These are phyloP conservation scores for Calocera viscosa DNA, from an alignment of 768 basidiomycete genomes.

Conservation along the genomic window DNA sequence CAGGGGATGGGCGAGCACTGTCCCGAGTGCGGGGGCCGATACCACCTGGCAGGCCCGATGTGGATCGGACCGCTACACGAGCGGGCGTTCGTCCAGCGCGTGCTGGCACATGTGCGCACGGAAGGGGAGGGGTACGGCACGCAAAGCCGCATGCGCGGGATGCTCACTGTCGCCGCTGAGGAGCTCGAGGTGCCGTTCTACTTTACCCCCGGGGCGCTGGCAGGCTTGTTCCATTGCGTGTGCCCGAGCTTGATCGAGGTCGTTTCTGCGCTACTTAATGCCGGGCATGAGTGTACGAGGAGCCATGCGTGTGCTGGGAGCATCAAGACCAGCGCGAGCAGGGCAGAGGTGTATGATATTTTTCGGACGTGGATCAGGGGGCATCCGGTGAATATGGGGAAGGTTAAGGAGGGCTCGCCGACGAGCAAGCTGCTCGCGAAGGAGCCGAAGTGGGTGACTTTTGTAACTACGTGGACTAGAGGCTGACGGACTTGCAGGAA, in stretches of 20 bases:
- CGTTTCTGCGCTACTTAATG: slow-evolving; percentile 80
- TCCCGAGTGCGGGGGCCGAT: slow-evolving; percentile 59
- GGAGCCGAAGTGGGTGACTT: slow-evolving; percentile 44
- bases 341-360: slow-evolving; percentile 62
- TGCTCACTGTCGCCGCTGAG: slow-evolving; percentile 64
- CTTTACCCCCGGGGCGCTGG: slow-evolving; percentile 70
- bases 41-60: slow-evolving; percentile 85
- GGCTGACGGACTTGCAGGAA: slow-evolving; percentile 30
- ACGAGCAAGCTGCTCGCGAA: slow-evolving; percentile 54
- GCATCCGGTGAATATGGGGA: slow-evolving; percentile 74
- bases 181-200: slow-evolving; percentile 74
- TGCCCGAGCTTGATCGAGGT: slow-evolving; percentile 65
- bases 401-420: slow-evolving; percentile 63
- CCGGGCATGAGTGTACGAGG: slow-evolving; percentile 70
- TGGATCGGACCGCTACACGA: slow-evolving; percentile 88
- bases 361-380: slow-evolving; percentile 72
- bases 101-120: slow-evolving; percentile 49
- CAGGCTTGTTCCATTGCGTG: slow-evolving; percentile 68
- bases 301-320: slow-evolving; percentile 86
- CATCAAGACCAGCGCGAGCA: slow-evolving; percentile 74
- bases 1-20: slow-evolving; percentile 38
- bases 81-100: slow-evolving; percentile 53
- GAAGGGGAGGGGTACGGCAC: slow-evolving; percentile 59
- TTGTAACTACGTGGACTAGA: background rate
- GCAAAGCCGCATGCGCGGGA: slow-evolving; percentile 76